phyloP scores from a whole-genome alignment of 1,139 yeast genomes.

The Nakaseomyces delphensis region DNA sequence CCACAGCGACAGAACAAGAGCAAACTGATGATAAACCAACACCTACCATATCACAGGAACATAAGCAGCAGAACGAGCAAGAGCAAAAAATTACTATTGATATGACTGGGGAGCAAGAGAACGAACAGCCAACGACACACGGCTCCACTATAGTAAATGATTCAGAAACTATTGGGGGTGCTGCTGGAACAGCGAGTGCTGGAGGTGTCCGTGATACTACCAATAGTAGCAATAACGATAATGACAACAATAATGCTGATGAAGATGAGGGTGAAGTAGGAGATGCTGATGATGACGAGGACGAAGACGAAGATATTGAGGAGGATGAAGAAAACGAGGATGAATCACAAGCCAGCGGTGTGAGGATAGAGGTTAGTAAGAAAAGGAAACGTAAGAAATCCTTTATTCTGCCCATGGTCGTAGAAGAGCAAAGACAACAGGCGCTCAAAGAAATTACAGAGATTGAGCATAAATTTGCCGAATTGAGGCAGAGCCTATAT shows the following conservation, averaged over 20 bases:
- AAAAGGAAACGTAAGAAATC: constrained; percentile 14
- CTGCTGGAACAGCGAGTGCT: neutral
- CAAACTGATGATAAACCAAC: no score
- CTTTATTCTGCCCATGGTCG: constrained; percentile 28
- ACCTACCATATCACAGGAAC: no score
- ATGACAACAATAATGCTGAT: constrained; percentile 2
- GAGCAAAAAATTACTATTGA: neutral
- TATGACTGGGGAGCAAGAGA: neutral
- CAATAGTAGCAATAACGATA: neutral
- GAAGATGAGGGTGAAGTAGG: constrained; percentile 16
- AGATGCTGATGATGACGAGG: constrained; percentile 12
- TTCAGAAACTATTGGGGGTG: neutral
- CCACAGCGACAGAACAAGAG: no score
- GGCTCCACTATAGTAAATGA: neutral
- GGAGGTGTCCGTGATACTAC: constrained; percentile 2
- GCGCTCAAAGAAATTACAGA: constrained; percentile 53
- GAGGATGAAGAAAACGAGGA: constrained; percentile 18
- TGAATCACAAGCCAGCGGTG: constrained; percentile 14
- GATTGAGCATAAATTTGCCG: constrained; percentile 80
- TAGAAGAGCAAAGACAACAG: constrained; percentile 37
- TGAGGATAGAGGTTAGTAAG: constrained; percentile 8
- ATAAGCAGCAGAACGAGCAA: no score
- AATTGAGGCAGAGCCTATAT: constrained; percentile 66
- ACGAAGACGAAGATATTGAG: constrained; percentile 10
- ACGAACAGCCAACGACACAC: neutral